phyloP scores from a whole-genome alignment of 768 basidiomycete genomes.

The Butyriboletus loyo region DNA sequence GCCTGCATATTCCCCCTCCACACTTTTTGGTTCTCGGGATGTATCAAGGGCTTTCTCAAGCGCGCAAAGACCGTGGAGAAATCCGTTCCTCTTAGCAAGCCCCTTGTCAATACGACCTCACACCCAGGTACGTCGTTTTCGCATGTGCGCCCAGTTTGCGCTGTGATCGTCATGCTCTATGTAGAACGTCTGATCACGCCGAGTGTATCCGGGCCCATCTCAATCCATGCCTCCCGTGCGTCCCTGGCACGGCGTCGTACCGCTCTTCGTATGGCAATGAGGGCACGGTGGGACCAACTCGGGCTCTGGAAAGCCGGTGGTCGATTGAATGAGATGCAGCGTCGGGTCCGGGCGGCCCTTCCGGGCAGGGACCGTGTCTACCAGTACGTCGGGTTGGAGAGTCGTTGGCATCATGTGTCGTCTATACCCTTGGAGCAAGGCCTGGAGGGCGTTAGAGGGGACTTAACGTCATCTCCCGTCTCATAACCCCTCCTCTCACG shows the following conservation, averaged over 20 bases:
- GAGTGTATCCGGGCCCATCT: neutral
- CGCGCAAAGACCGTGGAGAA: constrained; percentile 16
- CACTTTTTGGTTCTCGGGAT: constrained; percentile 51
- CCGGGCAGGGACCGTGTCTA: constrained; percentile 29
- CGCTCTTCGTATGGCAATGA: constrained; percentile 25
- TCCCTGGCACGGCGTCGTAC: constrained; percentile 28
- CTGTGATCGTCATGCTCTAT: constrained; percentile 2
- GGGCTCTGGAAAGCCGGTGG: constrained; percentile 25
- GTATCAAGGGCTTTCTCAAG: constrained; percentile 45
- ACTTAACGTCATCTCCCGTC: neutral
- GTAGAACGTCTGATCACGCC: constrained; percentile 17
- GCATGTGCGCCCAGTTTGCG: neutral
- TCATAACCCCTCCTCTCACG: constrained; percentile 13
- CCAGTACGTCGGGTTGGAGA: constrained; percentile 30
- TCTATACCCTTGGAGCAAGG: neutral
- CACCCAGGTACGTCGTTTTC: constrained; percentile 8
- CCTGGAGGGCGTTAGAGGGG: neutral
- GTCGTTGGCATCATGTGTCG: neutral
- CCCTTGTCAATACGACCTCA: neutral
- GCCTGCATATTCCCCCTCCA: constrained; percentile 47
- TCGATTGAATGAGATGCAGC: constrained; percentile 27
- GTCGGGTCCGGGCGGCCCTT: constrained; percentile 27
- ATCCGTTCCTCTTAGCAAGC: neutral
- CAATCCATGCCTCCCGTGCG: constrained; percentile 15
- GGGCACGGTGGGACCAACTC: constrained; percentile 30